These are phyloP conservation scores for Lentithecium fluviatile DNA, from an alignment of 495 filamentous ascomycete species.

Conservation along the genomic window DNA sequence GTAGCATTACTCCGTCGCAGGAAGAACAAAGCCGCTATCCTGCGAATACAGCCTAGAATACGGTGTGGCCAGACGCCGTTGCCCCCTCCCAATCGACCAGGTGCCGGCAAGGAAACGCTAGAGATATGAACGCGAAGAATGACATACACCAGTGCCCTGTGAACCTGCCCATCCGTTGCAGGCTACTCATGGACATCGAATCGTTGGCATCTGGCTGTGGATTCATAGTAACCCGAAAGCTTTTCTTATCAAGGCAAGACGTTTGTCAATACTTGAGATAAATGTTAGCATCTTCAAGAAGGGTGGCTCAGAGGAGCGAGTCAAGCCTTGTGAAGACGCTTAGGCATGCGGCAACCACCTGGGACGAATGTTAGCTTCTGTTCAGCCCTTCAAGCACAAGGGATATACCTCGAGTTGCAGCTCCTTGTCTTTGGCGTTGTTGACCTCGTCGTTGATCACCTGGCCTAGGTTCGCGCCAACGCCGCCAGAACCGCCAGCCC, in stretches of 20 bases:
- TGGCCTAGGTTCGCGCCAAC: conserved; percentile 94
- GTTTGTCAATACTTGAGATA: neutral
- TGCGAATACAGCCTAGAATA: conserved; percentile 34
- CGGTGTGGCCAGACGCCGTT: conserved; percentile 20
- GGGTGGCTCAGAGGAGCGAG: conserved; percentile 69
- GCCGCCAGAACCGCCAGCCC: conserved; percentile 67
- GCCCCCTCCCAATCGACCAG: conserved; percentile 10
- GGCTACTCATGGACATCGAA: neutral
- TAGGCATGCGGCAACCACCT: conserved; percentile 90
- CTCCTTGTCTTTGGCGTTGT: conserved; percentile 81
- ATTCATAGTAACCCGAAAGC: neutral
- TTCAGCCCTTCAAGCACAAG: neutral
- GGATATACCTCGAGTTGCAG: conserved; percentile 82
- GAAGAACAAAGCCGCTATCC: conserved; percentile 10
- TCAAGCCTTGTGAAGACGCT: conserved; percentile 96
- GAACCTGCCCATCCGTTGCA: neutral
- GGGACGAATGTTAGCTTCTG: conserved; percentile 15
- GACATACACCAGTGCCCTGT: neutral
- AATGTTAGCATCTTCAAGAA: conserved; percentile 11
- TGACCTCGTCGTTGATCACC: conserved; percentile 83
- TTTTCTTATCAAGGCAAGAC: neutral
- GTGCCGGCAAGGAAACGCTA: conserved; percentile 17
- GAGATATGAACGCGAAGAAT: conserved; percentile 20
- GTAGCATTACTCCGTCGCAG: conserved; percentile 18
- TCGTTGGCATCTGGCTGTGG: neutral